phyloP scores from a whole-genome alignment of 83 land plant genomes.

The Isoetes engelmannii region DNA sequence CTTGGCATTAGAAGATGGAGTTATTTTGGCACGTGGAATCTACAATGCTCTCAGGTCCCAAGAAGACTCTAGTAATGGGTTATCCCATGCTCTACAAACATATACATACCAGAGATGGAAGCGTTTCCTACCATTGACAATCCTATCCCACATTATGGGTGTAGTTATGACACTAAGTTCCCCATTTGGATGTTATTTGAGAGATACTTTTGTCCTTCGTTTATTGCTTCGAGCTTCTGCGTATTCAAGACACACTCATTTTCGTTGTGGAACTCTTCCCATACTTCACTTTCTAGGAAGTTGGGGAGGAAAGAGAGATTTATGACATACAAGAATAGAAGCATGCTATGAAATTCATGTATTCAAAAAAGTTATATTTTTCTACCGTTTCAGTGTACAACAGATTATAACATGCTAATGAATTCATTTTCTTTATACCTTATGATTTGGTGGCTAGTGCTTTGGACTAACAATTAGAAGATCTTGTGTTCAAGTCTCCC shows the following conservation, averaged over 20 bases:
- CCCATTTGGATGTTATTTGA: conserved; percentile 6
- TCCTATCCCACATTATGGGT: conserved; percentile 10
- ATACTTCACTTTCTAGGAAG: too few species aligned
- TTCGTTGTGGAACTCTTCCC: conserved; percentile 18
- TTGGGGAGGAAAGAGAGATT: too few species aligned
- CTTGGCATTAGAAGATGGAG: conserved; percentile 30
- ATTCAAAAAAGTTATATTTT: too few species aligned
- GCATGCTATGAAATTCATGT: too few species aligned
- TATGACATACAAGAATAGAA: too few species aligned
- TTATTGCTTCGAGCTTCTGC: background rate
- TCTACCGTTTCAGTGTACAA: too few species aligned
- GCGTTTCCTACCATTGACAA: conserved; percentile 9
- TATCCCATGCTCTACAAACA: conserved; percentile 8
- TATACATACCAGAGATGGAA: conserved; percentile 9
- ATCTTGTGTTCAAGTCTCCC: too few species aligned
- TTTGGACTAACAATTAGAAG: too few species aligned
- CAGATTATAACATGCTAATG: too few species aligned
- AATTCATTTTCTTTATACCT: too few species aligned
- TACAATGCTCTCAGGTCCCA: conserved; percentile 8
- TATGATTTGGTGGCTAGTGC: too few species aligned
- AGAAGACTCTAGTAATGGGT: background rate
- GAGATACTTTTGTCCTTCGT: conserved; percentile 13
- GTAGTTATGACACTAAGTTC: conserved; percentile 3
- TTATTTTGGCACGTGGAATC: conserved; percentile 22
- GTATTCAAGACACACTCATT: conserved; percentile 18